These are phyloP conservation scores for Fusarium pseudograminearum DNA, from an alignment of 2,329 filamentous ascomycete genomes.

Conservation along the genomic window DNA sequence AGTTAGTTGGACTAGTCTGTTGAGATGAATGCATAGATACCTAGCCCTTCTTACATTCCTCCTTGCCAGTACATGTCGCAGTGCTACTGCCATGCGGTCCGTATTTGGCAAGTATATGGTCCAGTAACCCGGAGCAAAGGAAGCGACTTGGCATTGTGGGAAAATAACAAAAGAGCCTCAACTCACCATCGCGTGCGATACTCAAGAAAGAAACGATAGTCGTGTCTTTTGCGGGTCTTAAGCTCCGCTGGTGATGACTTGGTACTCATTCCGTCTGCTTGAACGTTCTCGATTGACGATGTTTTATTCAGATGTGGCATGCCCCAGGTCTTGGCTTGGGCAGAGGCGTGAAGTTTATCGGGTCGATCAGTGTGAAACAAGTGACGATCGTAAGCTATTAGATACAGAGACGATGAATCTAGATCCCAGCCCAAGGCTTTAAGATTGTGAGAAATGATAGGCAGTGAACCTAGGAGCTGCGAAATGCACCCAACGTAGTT, in stretches of 20 bases:
- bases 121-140: slow-evolving; percentile 7
- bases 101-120: slow-evolving; percentile 4
- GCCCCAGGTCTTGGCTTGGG: slow-evolving; percentile 13
- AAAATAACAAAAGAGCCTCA: not conserved
- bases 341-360: slow-evolving; percentile 30
- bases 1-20: slow-evolving; percentile 30
- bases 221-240: slow-evolving; percentile 73
- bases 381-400: not conserved
- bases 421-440: slow-evolving; percentile 14
- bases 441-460: slow-evolving; percentile 7
- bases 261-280: slow-evolving; percentile 26
- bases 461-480: not conserved
- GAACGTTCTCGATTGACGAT: slow-evolving; percentile 15
- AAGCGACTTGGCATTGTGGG: not conserved
- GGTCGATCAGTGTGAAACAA: slow-evolving; percentile 10
- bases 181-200: slow-evolving; percentile 87
- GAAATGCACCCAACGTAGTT: not conserved
- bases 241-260: slow-evolving; percentile 51
- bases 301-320: not conserved
- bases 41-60: slow-evolving; percentile 16
- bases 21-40: not conserved
- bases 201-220: slow-evolving; percentile 83
- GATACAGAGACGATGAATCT: slow-evolving; percentile 14
- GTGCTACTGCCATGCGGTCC: slow-evolving; percentile 25
- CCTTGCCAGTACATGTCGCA: not conserved